These are phyloP conservation scores for Cicer chorassanicum DNA, from an alignment of 306 rosid species.

Conservation along the genomic window DNA sequence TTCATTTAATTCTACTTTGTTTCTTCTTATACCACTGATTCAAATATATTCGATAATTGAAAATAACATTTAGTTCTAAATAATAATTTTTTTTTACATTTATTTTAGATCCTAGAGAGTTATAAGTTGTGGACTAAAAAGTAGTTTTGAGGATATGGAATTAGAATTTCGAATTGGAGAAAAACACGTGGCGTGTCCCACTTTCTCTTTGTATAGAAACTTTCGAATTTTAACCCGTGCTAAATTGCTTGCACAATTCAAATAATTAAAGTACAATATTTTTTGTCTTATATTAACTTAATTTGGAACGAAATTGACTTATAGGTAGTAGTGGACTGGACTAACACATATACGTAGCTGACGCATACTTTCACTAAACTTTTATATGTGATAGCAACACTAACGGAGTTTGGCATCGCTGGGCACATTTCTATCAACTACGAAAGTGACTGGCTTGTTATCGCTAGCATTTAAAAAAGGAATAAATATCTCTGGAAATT, in stretches of 20 bases:
- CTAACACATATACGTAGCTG: slow-evolving; percentile 41
- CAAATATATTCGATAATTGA: too few species aligned
- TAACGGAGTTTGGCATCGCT: slow-evolving; percentile 34
- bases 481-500: slow-evolving; percentile 17
- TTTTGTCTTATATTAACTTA: background rate
- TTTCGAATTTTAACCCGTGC: background rate
- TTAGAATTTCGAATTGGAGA: background rate
- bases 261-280: background rate
- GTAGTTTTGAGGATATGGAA: too few species aligned
- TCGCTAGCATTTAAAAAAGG: slow-evolving; percentile 13
- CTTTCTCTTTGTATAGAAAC: background rate
- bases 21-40: too few species aligned
- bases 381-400: slow-evolving; percentile 38
- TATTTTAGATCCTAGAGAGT: too few species aligned
- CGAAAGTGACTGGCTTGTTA: slow-evolving; percentile 36
- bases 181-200: background rate
- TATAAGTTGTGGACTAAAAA: too few species aligned
- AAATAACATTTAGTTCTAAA: too few species aligned
- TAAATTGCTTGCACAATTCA: slow-evolving; percentile 27
- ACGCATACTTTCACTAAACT: slow-evolving; percentile 39
- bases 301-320: background rate
- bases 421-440: slow-evolving; percentile 19
- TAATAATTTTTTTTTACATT: too few species aligned
- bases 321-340: slow-evolving; percentile 3
- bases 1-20: too few species aligned